phyloP scores from a whole-genome alignment of 2,329 filamentous ascomycete genomes.

The Xylaria sp. region DNA sequence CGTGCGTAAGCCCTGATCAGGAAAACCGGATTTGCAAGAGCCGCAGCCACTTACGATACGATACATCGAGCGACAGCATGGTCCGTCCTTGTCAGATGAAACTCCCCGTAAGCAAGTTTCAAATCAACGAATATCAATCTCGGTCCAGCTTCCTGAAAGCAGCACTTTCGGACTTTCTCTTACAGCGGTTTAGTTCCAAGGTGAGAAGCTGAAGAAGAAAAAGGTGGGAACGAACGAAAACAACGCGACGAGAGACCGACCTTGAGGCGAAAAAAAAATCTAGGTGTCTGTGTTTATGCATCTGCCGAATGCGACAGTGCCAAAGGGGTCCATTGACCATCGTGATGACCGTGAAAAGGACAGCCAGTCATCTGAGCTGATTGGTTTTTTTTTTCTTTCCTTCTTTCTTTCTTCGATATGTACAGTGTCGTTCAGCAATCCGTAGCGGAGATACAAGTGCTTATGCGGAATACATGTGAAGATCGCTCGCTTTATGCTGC shows the following conservation, averaged over 20 bases:
- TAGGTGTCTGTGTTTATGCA: conserved; percentile 10
- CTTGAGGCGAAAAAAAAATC: conserved; percentile 1
- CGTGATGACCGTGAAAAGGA: too few relatives aligned
- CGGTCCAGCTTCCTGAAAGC: conserved; percentile 8
- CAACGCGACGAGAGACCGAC: neutral
- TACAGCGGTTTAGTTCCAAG: neutral
- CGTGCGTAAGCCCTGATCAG: neutral
- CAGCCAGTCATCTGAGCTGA: too few relatives aligned
- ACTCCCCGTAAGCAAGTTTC: neutral
- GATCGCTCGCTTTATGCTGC: too few relatives aligned
- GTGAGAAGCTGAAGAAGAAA: neutral
- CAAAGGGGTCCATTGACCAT: conserved; percentile 2
- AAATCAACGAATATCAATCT: neutral
- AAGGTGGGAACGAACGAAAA: neutral
- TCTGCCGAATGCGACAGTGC: conserved; percentile 11
- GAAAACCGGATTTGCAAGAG: neutral
- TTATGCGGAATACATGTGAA: too few relatives aligned
- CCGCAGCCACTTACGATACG: neutral
- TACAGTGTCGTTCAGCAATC: too few relatives aligned
- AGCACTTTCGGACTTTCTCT: conserved; percentile 10
- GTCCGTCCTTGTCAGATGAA: too few relatives aligned
- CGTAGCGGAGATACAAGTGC: too few relatives aligned
- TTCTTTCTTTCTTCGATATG: too few relatives aligned
- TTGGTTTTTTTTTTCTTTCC: too few relatives aligned
- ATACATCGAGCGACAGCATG: too few relatives aligned